Evolutionary conservation across 2,329 filamentous ascomycete genomes (phyloP), one percentile per base, ranked within the genome.

Genomic region (Ceratocystiopsis brevicomis): DNA sequence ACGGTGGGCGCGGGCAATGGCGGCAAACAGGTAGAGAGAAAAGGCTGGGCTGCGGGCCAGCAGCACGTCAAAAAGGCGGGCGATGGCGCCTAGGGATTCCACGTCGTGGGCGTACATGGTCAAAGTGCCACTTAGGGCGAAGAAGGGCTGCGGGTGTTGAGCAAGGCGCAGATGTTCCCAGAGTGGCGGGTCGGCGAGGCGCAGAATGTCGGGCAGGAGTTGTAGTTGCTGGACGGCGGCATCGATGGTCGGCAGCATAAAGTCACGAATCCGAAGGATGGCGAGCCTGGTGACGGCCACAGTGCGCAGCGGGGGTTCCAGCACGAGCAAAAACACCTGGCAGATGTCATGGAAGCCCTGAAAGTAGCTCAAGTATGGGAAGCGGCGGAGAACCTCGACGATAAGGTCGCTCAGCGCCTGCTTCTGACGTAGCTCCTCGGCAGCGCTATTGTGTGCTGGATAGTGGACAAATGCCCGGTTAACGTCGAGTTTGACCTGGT

Each of bases 291-390:
- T 71, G 32, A 92, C 74, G 15, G 79, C 75, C 8, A 67, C 59
- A 16, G 70, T 66, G 15, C 82, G 78, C 43, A 67, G 57, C 18
- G 67, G 55, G 11, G 73, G 63, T 0, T 79, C 78, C 4, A 98
- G 68, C 12, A 95, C 87, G 14, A 98, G 71, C 37, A 96, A 72
- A 47, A 98, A 71, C 19, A 98, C 90, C 62, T 98, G 92, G 53
- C 84, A 90, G 54, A 98, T 96, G 63, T 98, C 90, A 61, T 98
- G 90, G 59, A 92, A 98, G 57, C 90, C 90, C 64, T 98, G 90
- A 60, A 98, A 98, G 63, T 98, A 98, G 65, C 78, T 85, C 34
- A 98, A 73, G 57, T 79, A 78, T 15, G 87, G 85, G 53, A 92
- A 71, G 33, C 73, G 73, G 43, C 92, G 79, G 39, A 98, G 71